Base-by-base conservation (phyloP, 2,329 filamentous ascomycete genomes). In the Alternaria conjuncta region DNA sequence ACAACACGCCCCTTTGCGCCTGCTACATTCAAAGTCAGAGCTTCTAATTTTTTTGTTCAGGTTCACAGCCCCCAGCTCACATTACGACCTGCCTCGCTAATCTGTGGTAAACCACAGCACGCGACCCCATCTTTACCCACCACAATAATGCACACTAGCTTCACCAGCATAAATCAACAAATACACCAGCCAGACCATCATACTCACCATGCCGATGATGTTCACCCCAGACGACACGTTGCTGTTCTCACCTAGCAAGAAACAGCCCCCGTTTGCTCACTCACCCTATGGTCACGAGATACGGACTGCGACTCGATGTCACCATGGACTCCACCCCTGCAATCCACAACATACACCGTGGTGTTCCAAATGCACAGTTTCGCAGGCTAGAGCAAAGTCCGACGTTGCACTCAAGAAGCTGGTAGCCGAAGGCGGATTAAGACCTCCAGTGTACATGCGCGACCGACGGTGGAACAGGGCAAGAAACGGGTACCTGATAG, bases 321-420 rank as follows among this genome's bases (percentile, higher is more conserved):
- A 65, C 9, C 75, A 77, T 61, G 25, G 23, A 9, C 53, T 76
- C 15, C 73, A 77, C 44, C 67, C 66, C 15, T 73, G 69, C 9
- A 65, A 57, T 15, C 36, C 71, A 4, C 12, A 46, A n/a, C 71
- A 65, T 43, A 73, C 66, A 1, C 71, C 67, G 1, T 55, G 49
- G 57, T 78, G 73, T 47, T 64, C 71, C 18, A 36, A 21, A 20
- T 76, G 72, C 49, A 58, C 59, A n/a, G 25, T 60, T 3, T 60
- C 60, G 2, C 43, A 50, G n/a, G 69, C 68, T 9, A 68, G 64
- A 54, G 53, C 44, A n/a, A 71, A 63, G 20, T 51, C 70, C 7
- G 61, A 72, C 15, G 56, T 36, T n/a, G 65, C 65, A 28, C 57
- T 64, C 12, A 57, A 63, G 23, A 53, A 28, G 20, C 41, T 76